phyloP scores from a whole-genome alignment of 768 basidiomycete species.

The Boletus huronensis region DNA sequence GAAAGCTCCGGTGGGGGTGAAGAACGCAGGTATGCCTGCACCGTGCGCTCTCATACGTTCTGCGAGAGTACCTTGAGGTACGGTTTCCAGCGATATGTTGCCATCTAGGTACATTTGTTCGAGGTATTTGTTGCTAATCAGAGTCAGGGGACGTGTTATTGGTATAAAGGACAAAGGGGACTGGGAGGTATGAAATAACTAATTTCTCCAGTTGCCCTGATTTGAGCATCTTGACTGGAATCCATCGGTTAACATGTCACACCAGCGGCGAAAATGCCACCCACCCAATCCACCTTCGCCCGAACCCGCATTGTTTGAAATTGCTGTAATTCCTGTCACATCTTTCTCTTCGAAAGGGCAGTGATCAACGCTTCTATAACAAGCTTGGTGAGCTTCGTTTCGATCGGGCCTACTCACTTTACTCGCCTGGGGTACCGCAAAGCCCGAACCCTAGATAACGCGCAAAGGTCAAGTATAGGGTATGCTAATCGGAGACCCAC shows the following conservation, averaged over 20 bases:
- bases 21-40: conserved; percentile 85
- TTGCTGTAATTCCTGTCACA: conserved; percentile 66
- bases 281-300: conserved; percentile 66
- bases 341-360: conserved; percentile 69
- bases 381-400: background rate
- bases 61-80: conserved; percentile 88
- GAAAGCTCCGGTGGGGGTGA: conserved; percentile 79
- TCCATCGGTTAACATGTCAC: background rate
- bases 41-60: conserved; percentile 84
- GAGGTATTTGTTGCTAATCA: conserved; percentile 73
- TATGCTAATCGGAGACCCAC: conserved; percentile 42
- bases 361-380: conserved; percentile 69
- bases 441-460: conserved; percentile 71
- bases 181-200: conserved; percentile 72
- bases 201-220: conserved; percentile 74
- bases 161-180: background rate
- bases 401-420: background rate
- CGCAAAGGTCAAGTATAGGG: background rate
- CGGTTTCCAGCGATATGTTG: conserved; percentile 78
- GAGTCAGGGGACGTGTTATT: background rate
- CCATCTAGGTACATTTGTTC: conserved; percentile 77
- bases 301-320: conserved; percentile 82
- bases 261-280: background rate
- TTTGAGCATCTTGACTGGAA: conserved; percentile 65
- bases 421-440: conserved; percentile 76